Evolutionary conservation across 768 basidiomycete genomes (phyloP), one percentile per base, ranked within the genome.

Genomic region (Cyathus striatus): DNA sequence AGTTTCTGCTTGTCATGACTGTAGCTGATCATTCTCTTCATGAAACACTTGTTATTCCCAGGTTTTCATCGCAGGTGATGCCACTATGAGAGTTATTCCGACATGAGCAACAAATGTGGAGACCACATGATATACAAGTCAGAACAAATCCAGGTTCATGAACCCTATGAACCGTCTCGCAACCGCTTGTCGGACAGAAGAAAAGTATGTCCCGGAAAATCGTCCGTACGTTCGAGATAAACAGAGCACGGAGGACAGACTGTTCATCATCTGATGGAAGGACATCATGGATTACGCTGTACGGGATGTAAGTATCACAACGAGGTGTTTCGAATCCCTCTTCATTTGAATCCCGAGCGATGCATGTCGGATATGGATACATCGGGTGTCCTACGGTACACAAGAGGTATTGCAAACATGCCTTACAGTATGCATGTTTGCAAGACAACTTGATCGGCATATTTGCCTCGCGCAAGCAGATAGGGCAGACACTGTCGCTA

Each of bases 101-200:
- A 51, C 74, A 76, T 1, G 53, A 52, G 2, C 63, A 47, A 46
- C 73, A 76, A 20, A 74, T 58, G 12, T 60, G 55, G 1, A 46
- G 51, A 4, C 52, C 44, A 42, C 74, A 76, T 4, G 49, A 46
- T 14, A 56, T 59, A 45, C 74, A 76, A 18, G 48, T 61, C 17
- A 72, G 44, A 13, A 57, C 47, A 7, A 49, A 53, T 7, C 58
- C 60, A 13, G 42, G 37, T 18, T 40, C 44, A 3, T 41, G 48
- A 16, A 43, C 44, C 23, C 70, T 60, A 53, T 78, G 77, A 14
- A 79, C 63, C 10, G 68, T 64, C 33, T 66, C 51, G 50, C 81
- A 83, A 40, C 70, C 61, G 3, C 71, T 60, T 2, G 73, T 68
- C 1, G 80, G 78, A 53, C 80, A 83, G 58, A 75, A 76, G 46